Base-by-base conservation (phyloP, 495 filamentous ascomycete species). In the Extremus antarcticus region DNA sequence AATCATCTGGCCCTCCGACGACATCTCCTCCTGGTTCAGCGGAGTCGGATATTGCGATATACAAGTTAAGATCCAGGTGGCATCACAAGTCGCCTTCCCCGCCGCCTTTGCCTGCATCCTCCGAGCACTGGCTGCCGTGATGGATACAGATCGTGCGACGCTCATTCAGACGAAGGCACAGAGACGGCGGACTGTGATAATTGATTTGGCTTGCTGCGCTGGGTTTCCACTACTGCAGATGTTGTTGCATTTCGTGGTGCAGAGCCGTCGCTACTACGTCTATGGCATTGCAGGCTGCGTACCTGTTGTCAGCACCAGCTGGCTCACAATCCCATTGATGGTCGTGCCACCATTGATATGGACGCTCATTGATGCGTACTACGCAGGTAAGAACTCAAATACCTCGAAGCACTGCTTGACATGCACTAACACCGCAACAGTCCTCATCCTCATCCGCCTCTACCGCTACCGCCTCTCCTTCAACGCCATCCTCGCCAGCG, bases 31-130 rank as follows among this genome's bases (percentile, higher is more conserved):
- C 3, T 90, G 86, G 83, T 97, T 78, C 76, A 72, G 77, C 52
- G 92, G 92, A 20, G 63, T 71, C 2, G 84, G 81, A 1, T 80
- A 90, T 56, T 98, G 92, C 64, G 92, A 98, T 68, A 65, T 96
- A 23, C 78, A 94, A 66, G 75, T 79, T 49, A 88, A 89, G 63
- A 47, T 90, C 38, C 69, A 83, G 54, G 75, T 83, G 48, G 83
- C 79, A 4, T 68, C 75, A 43, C 78, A 78, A 51, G 74, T 86
- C n/a, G 85, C 77, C 22, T 72, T 81, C 17, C 74, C 88, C n/a
- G 78, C 77, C 24, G 64, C 73, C 60, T 70, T 79, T 59, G 74
- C 75, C 2, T 78, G 81, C 54, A 85, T 95, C 58, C 84, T 94
- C 66, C 79, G 82, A n/a, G 77, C 77, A 43, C 76, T 98, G 10